phyloP scores from a whole-genome alignment of 169 alveolate species.

The Babesia ovis region DNA sequence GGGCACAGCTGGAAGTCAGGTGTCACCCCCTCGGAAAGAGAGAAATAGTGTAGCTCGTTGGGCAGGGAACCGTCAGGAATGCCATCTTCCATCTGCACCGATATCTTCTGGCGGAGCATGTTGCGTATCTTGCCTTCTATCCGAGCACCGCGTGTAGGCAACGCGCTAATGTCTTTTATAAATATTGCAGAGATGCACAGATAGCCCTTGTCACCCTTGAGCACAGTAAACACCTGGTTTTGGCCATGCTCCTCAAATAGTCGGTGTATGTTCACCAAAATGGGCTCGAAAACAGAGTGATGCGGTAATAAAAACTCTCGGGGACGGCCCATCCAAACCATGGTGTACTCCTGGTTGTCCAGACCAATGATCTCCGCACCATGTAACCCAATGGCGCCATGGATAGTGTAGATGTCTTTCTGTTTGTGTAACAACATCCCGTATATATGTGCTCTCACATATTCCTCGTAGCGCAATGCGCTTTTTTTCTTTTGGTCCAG shows the following conservation, averaged over 20 bases:
- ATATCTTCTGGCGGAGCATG: not conserved
- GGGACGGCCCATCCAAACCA: conserved; percentile 29
- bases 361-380: conserved; percentile 34
- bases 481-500: conserved; percentile 28
- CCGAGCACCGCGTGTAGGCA: not conserved
- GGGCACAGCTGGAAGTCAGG: not conserved
- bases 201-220: conserved; percentile 8
- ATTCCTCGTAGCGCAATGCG: not conserved
- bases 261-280: not conserved
- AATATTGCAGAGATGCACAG: conserved; percentile 7
- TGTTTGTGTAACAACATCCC: not conserved
- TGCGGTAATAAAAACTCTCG: not conserved
- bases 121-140: not conserved
- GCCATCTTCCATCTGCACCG: not conserved
- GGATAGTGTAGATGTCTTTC: not conserved
- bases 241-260: not conserved
- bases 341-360: conserved; percentile 30
- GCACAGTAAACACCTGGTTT: not conserved
- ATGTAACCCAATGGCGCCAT: not conserved
- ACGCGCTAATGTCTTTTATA: conserved; percentile 25
- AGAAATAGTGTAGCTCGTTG: not conserved
- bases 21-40: not conserved
- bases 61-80: conserved; percentile 3
- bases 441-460: not conserved
- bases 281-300: not conserved